Percentiles rank a stretch among this genome's conserved stretches.
phyloP scores from a whole-genome alignment of 2,329 filamentous ascomycete species.

The Epichloe festucae region DNA sequence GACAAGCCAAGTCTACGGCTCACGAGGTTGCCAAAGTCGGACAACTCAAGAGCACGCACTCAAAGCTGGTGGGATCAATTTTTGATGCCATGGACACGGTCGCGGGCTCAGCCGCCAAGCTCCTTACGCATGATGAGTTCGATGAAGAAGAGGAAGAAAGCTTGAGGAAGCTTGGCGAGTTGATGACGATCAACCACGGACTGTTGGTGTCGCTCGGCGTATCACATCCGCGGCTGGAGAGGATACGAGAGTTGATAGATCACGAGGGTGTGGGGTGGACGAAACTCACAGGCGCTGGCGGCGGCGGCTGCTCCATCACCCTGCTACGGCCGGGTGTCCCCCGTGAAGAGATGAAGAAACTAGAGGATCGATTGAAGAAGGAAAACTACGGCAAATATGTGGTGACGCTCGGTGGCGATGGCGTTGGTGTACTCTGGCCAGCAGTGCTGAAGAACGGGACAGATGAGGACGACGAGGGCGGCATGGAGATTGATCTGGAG shows the following conservation, averaged over 20 bases:
- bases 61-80: constrained; percentile 65
- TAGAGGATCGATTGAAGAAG: constrained; percentile 51
- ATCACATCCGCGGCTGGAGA: constrained; percentile 84
- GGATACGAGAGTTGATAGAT: constrained; percentile 82
- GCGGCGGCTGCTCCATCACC: constrained; percentile 91
- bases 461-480: constrained; percentile 64
- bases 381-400: constrained; percentile 78
- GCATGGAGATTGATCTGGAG: constrained; percentile 87
- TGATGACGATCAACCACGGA: constrained; percentile 91
- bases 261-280: constrained; percentile 89
- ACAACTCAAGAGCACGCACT: constrained; percentile 56
- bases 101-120: constrained; percentile 37
- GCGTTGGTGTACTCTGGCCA: constrained; percentile 87
- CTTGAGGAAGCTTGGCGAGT: constrained; percentile 65
- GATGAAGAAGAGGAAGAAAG: constrained; percentile 49
- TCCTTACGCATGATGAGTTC: constrained; percentile 51
- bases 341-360: constrained; percentile 39
- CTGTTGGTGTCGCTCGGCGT: constrained; percentile 83
- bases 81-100: constrained; percentile 76
- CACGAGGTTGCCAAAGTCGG: constrained; percentile 79
- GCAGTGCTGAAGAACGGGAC: constrained; percentile 77
- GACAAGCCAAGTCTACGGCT: constrained; percentile 73
- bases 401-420: constrained; percentile 83
- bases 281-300: constrained; percentile 90
- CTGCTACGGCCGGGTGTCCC: constrained; percentile 57